These are phyloP conservation scores for Cercospora sojina DNA, from an alignment of 2,329 filamentous ascomycete species.

Conservation along the genomic window DNA sequence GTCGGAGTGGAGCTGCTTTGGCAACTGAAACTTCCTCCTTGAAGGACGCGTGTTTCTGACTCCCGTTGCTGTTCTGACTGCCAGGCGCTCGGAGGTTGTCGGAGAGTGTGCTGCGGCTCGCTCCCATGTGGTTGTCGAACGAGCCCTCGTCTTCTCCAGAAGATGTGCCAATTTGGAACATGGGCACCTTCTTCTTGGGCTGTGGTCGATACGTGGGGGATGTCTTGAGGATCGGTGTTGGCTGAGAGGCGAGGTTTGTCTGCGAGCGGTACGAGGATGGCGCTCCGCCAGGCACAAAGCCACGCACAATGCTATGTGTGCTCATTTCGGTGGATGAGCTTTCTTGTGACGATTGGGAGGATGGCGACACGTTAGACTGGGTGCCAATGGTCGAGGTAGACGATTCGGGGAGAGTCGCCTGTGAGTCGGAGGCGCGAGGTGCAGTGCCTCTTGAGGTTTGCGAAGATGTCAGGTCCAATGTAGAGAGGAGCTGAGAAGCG, in stretches of 20 bases:
- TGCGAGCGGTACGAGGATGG: conserved; percentile 67
- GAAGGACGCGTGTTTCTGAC: conserved; percentile 79
- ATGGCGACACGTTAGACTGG: conserved; percentile 40
- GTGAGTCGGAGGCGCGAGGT: conserved; percentile 21
- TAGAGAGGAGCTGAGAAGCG: conserved; percentile 39
- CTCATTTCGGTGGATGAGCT: conserved; percentile 63
- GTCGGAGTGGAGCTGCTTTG: conserved; percentile 54
- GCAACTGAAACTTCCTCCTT: conserved; percentile 70
- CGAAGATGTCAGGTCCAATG: conserved; percentile 38
- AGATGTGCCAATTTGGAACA: conserved; percentile 72
- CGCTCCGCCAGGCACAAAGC: conserved; percentile 76
- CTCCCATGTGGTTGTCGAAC: conserved; percentile 59
- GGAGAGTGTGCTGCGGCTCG: conserved; percentile 53
- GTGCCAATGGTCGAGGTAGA: conserved; percentile 58
- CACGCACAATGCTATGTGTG: conserved; percentile 73
- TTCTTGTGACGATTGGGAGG: conserved; percentile 54
- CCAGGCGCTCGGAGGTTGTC: conserved; percentile 51
- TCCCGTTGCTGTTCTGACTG: conserved; percentile 40
- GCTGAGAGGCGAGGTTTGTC: conserved; percentile 55
- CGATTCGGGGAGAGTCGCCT: conserved; percentile 48
- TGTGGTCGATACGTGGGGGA: conserved; percentile 38
- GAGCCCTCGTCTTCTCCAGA: conserved; percentile 85
- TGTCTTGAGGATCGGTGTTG: conserved; percentile 61
- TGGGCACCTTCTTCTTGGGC: conserved; percentile 65
- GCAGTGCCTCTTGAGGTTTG: conserved; percentile 35